Percentiles rank a stretch among this genome's conserved stretches.
Conservation (phyloP, 441 rosid species). For the Adansonia gregorii region DNA sequence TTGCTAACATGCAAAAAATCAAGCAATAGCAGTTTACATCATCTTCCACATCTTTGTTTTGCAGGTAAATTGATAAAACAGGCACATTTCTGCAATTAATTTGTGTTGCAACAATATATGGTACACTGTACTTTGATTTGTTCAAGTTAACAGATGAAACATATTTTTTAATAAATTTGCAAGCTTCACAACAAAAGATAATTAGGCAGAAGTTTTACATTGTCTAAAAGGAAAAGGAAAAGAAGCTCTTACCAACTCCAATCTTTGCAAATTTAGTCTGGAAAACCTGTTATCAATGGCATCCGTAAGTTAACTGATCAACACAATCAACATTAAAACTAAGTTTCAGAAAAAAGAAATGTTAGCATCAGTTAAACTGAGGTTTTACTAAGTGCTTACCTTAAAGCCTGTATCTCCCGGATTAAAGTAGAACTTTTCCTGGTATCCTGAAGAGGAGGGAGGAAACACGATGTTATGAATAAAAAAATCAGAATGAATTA, state of each 20-base stretch:
- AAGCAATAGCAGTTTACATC: conserved; percentile 20
- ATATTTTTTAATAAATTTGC: not conserved
- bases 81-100: not conserved
- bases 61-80: conserved; percentile 10
- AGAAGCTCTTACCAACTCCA: conserved; percentile 72
- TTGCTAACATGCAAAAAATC: conserved; percentile 50
- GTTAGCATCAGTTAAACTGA: conserved; percentile 1
- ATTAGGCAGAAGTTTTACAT: not conserved
- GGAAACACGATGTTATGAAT: conserved; percentile 10
- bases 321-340: conserved; percentile 20
- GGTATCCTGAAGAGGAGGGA: conserved; percentile 58
- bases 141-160: not conserved
- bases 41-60: not conserved
- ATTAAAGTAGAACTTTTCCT: conserved; percentile 95
- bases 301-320: conserved; percentile 24
- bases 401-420: conserved; percentile 94
- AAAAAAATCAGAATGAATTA: conserved; percentile 17
- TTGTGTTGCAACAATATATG: conserved; percentile 1
- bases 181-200: not conserved
- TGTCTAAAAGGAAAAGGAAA: not conserved
- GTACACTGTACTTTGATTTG: conserved; percentile 5
- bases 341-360: not conserved
- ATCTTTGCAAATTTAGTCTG: conserved; percentile 86
- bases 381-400: conserved; percentile 45
- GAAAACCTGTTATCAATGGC: conserved; percentile 62